Evolutionary conservation across 2,329 filamentous ascomycete genomes (phyloP), one percentile per base, ranked within the genome.

Genomic region (Exophiala sp.): DNA sequence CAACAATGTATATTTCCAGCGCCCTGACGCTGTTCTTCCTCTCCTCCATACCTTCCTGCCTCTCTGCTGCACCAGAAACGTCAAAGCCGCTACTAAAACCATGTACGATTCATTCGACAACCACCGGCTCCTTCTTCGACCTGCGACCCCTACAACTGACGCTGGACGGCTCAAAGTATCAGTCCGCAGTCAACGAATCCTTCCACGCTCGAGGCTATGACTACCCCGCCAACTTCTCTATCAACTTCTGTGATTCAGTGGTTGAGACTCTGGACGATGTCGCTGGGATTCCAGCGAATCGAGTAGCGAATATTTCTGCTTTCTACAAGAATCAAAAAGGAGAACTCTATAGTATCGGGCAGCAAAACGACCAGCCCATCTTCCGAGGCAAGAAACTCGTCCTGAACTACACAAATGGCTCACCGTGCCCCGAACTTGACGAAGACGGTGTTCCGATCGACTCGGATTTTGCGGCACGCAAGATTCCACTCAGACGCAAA

Each of bases 321-420:
- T 79, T 71, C 58, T 79, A 79, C 54, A 68, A 72, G 56, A 66
- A 59, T 40, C 33, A 48, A 8, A 52, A 43, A 11, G 58, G 56
- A 14, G 55, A 57, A 29, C 54, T 59, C 10, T 60, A 58, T 49
- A 63, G 61, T 42, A 58, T 65, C 32, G 65, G 76, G 44, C 70
- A 78, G 65, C 66, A 74, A 66, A 70, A 74, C 38, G 69, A 74
- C 0, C 64, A 73, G 18, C 72, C 72, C 21, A 66, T 78, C 53
- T 77, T 78, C 58, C 73, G 76, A 16, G 76, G 76, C 54, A 73
- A 74, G 58, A 77, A 90, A 69, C 77, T 92, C 2, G 82, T 91
- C 10, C 73, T 92, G 16, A 87, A 90, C 65, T 92, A 92, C 69
- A 85, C 80, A 0, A 81, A 84, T 62, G 89, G 89, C 38, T 92